These are phyloP conservation scores for Yarrowia sp. DNA, from an alignment of 805 yeast species.

Conservation along the genomic window DNA sequence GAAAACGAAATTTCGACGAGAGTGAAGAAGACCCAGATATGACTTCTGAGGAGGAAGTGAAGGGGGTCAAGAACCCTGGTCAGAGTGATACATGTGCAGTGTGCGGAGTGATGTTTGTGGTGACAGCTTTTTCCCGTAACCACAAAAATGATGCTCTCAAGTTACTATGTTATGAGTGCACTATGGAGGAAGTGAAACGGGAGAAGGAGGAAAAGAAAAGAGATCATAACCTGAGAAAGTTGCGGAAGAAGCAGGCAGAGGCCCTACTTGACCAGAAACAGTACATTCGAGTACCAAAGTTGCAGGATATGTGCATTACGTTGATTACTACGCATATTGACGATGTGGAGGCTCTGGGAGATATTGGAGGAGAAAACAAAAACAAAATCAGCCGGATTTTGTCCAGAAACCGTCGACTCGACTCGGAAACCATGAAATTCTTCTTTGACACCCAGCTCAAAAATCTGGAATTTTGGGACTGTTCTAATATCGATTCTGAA, in stretches of 20 bases:
- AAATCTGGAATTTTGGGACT: slow-evolving; percentile 81
- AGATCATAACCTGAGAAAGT: slow-evolving; percentile 64
- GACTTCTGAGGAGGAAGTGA: slow-evolving; percentile 33
- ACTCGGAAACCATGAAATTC: slow-evolving; percentile 66
- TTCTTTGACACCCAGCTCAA: slow-evolving; percentile 63
- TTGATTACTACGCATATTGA: slow-evolving; percentile 64
- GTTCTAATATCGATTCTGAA: slow-evolving; percentile 70
- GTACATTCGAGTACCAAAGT: slow-evolving; percentile 55
- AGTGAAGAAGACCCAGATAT: slow-evolving; percentile 34
- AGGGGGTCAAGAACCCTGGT: slow-evolving; percentile 29
- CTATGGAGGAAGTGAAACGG: slow-evolving; percentile 43
- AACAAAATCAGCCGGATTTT: slow-evolving; percentile 71
- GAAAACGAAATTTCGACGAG: slow-evolving; percentile 28
- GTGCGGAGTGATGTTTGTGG: slow-evolving; percentile 57
- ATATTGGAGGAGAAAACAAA: slow-evolving; percentile 72
- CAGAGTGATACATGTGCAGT: slow-evolving; percentile 45
- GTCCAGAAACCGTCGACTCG: slow-evolving; percentile 76
- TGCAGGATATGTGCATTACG: slow-evolving; percentile 80
- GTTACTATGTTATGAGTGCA: slow-evolving; percentile 50
- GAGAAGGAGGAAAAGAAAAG: slow-evolving; percentile 48
- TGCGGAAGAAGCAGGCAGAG: slow-evolving; percentile 75
- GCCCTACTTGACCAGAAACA: slow-evolving; percentile 75
- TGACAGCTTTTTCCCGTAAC: slow-evolving; percentile 64
- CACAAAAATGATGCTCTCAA: slow-evolving; percentile 54
- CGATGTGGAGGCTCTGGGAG: slow-evolving; percentile 81